phyloP scores from a whole-genome alignment of 2,329 filamentous ascomycete genomes.

The Colletotrichum sansevieriae region DNA sequence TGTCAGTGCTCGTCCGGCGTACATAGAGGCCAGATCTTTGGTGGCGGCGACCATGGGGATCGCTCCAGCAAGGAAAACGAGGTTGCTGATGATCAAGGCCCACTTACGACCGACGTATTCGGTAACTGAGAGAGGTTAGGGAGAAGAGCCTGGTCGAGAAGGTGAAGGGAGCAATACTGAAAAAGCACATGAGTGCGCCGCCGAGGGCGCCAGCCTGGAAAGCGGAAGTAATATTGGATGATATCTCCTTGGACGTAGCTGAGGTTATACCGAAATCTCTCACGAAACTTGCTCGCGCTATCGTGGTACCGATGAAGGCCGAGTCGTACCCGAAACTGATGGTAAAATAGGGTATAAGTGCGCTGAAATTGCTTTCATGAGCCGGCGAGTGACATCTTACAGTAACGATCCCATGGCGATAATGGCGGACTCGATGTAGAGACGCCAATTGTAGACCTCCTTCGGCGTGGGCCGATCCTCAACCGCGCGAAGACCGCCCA shows the following conservation, averaged over 20 bases:
- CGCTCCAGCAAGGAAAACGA: slow-evolving; percentile 59
- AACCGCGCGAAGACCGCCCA: slow-evolving; percentile 59
- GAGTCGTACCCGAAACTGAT: slow-evolving; percentile 65
- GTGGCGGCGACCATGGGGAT: slow-evolving; percentile 58
- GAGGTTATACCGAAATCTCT: slow-evolving; percentile 53
- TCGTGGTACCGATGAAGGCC: slow-evolving; percentile 67
- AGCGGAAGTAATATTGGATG: slow-evolving; percentile 60
- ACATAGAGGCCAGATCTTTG: slow-evolving; percentile 59
- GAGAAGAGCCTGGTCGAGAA: no score
- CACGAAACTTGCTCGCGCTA: slow-evolving; percentile 62
- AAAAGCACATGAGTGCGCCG: slow-evolving; percentile 62
- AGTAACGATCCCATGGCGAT: slow-evolving; percentile 62
- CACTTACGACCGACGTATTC: slow-evolving; percentile 64
- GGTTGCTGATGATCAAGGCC: slow-evolving; percentile 61
- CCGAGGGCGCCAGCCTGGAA: slow-evolving; percentile 67
- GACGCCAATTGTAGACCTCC: slow-evolving; percentile 66
- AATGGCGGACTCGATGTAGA: slow-evolving; percentile 62
- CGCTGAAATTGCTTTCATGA: neutral
- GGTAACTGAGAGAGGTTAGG: slow-evolving; percentile 48
- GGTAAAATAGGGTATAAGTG: slow-evolving; percentile 1
- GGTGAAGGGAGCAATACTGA: slow-evolving; percentile 45
- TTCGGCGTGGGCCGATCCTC: slow-evolving; percentile 68
- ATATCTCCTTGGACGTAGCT: slow-evolving; percentile 49
- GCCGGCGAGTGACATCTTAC: slow-evolving; percentile 43
- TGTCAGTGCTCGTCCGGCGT: slow-evolving; percentile 67